Evolutionary conservation across 306 rosid genomes (phyloP), one percentile per base, ranked within the genome.

Genomic region (Arachis stenosperma): DNA sequence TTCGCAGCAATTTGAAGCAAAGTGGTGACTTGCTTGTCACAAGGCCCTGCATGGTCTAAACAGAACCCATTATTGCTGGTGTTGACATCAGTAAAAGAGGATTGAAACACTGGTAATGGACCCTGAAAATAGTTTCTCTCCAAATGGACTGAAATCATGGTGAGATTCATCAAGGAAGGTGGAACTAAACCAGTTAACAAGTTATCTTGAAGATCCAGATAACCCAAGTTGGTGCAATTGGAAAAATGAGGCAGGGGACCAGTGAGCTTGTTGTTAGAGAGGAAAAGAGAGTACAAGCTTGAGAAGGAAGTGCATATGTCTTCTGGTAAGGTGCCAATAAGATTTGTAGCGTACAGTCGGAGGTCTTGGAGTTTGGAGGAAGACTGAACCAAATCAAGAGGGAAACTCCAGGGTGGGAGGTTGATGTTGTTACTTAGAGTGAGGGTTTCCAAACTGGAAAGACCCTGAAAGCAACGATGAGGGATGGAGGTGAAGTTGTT

Each of bases 71-170:
- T 6, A 52, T 52, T 14, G 57, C 9, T 46, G 54, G 54, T 50
- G 54, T 50, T 50, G n/a, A 1, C 54, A 14, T 11, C 70, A 36
- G 46, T 42, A 42, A 6, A 4, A 1, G 2, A 42, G 2, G 5
- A 1, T 6, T 6, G 71, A 15, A 89, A 87, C 61, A 30, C 64
- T 1, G 91, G 95, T 12, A 29, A 0, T 7, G 91, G 91, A 33
- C 95, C 95, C 75, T 87, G 90, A 40, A 89, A 78, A 33, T 40
- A 55, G 37, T 89, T 89, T 79, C 86, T 85, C 6, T 76, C 83
- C 71, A 89, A 33, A 73, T 73, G 48, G 6, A 52, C 57, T 2
- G 1, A 0, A 5, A 52, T 3, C 8, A 22, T 68, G 39, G 90
- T 11, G 17, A 82, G 11, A 12, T 30, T 29, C 69, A 61, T 79